These are phyloP conservation scores for Lipomyces kockii DNA, from an alignment of 805 yeast genomes.

Conservation along the genomic window DNA sequence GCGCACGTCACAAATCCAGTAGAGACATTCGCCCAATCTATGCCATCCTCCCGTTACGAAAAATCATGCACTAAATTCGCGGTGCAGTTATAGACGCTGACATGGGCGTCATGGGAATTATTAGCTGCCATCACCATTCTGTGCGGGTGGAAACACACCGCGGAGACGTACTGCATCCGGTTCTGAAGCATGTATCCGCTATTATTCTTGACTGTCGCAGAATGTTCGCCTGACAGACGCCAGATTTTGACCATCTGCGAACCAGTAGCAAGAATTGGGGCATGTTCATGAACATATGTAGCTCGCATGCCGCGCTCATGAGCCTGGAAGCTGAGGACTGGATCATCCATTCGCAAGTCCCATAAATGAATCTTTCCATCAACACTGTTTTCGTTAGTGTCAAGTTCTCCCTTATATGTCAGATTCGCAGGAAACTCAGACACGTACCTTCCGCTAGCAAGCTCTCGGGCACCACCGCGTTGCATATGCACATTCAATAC, in stretches of 20 bases:
- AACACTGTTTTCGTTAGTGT: slow-evolving; percentile 40
- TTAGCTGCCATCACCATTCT: slow-evolving; percentile 89
- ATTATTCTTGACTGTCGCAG: slow-evolving; percentile 62
- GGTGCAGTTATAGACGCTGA: slow-evolving; percentile 58
- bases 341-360: slow-evolving; percentile 79
- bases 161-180: slow-evolving; percentile 58
- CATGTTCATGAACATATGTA: slow-evolving; percentile 91
- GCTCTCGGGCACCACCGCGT: slow-evolving; percentile 91
- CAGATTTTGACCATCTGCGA: slow-evolving; percentile 77
- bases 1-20: not conserved
- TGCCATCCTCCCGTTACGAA: slow-evolving; percentile 10
- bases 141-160: slow-evolving; percentile 86
- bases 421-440: not conserved
- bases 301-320: slow-evolving; percentile 61
- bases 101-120: slow-evolving; percentile 74
- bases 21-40: not conserved
- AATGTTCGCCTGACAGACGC: slow-evolving; percentile 80
- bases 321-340: slow-evolving; percentile 71
- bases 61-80: slow-evolving; percentile 30
- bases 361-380: slow-evolving; percentile 86
- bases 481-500: slow-evolving; percentile 89
- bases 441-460: slow-evolving; percentile 69
- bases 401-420: not conserved
- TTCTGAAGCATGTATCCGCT: slow-evolving; percentile 45
- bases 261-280: slow-evolving; percentile 90